These are phyloP conservation scores for Podochytrium sp. DNA, from an alignment of 192 early-diverging fungal genomes.

Conservation along the genomic window DNA sequence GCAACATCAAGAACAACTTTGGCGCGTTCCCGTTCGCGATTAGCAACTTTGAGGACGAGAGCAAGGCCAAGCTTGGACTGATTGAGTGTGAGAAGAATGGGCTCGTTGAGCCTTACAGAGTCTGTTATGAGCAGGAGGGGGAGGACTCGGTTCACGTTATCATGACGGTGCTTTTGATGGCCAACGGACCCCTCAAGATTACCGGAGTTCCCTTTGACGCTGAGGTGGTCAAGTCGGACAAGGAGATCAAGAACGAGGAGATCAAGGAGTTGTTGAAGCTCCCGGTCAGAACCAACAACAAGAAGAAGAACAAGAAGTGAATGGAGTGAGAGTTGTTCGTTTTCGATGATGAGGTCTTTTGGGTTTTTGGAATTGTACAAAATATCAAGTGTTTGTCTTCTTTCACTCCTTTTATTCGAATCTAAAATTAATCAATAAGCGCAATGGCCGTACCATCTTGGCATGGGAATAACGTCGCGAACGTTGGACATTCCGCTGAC, in stretches of 20 bases:
- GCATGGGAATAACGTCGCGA: conserved; percentile 68
- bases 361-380: not conserved
- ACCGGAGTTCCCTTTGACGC: conserved; percentile 77
- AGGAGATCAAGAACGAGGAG: conserved; percentile 81
- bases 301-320: conserved; percentile 24
- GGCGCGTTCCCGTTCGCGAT: conserved; percentile 89
- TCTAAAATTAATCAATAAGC: conserved; percentile 43
- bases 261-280: conserved; percentile 70
- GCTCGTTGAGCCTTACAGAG: conserved; percentile 80
- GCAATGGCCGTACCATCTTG: conserved; percentile 55
- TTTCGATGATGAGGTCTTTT: not conserved
- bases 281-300: conserved; percentile 46
- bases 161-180: conserved; percentile 88
- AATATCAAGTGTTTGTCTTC: not conserved
- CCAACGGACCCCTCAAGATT: conserved; percentile 84
- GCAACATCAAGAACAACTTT: conserved; percentile 77
- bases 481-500: conserved; percentile 81
- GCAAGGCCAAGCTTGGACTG: conserved; percentile 90
- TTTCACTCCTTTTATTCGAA: not conserved
- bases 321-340: not conserved
- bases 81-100: conserved; percentile 84
- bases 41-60: conserved; percentile 85
- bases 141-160: conserved; percentile 89
- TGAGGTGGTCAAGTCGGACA: conserved; percentile 81
- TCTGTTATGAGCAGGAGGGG: conserved; percentile 79